Base-by-base conservation (phyloP, 768 basidiomycete species). In the Crepidotus variabilis region DNA sequence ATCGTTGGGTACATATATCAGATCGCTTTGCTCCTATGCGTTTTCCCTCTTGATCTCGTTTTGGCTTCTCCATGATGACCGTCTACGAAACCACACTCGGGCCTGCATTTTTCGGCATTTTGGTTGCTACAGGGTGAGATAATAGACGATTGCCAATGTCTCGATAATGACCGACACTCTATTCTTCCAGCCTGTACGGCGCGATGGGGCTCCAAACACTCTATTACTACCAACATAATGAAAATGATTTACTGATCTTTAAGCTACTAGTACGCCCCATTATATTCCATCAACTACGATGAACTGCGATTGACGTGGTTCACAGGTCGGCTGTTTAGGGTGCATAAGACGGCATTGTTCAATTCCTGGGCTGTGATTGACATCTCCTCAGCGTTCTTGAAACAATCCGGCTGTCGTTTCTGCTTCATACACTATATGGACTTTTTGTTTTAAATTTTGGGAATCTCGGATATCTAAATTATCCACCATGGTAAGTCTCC, bases 121-220 rank as follows among this genome's bases (percentile, higher is more conserved):
- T 53, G 43, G 43, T 45, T 10, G 43, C 52, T 20, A 28, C 52
- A 22, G 32, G 35, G 52, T 53, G 24, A 39, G 52, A 53, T 28
- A 34, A 24, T 53, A 11, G 16, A 46, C 22, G 8, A 45, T 43
- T 23, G 18, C 43, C 2, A n/a, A 3, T 5, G n/a, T 16, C 14
- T 3, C 14, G 13, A 23, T 23, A 22, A 11, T 10, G 45, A 53
- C 52, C 45, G 36, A 43, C 52, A 23, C 21, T 28, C 28, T 28
- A 28, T 28, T 28, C 8, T 8, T 51, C 32, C 21, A 61, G 60
- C 28, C 54, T 61, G 11, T 61, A 61, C 28, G 60, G 60, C 4
- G 47, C 58, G 8, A 61, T 57, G 13, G 54, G 52, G 14, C 55
- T 57, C n/a, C 61, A 61, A 34, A 59, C 61, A 2, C 58, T 59